Base-by-base conservation (phyloP, 2,329 filamentous ascomycete genomes). In the Alternaria rosae region DNA sequence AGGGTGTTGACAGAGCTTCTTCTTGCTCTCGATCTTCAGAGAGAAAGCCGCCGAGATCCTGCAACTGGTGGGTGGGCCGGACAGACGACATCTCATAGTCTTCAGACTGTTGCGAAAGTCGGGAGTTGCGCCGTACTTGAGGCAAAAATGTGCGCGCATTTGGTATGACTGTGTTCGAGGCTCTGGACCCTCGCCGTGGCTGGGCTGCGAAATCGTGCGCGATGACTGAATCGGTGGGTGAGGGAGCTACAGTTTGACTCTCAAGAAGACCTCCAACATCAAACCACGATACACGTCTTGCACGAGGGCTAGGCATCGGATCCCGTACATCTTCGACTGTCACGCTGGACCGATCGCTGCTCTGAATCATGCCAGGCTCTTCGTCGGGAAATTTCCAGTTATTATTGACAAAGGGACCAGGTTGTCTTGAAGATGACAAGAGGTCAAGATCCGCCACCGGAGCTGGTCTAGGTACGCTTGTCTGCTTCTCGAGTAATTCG, bases 241-340 rank as follows among this genome's bases (percentile, higher is more conserved):
- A 78, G 8, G 73, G 71, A 5, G 68, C 61, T 25, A 66, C 59
- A 23, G 69, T 54, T 38, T 70, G 54, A 17, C 84, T 84, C 6
- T 90, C 88, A 0, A 96, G 81, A 0, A 97, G 81, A 0, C 92
- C 92, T 21, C 93, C 93, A 1, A 93, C 90, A 68, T 97, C 94
- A 70, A 94, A 93, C 77, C 97, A 94, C 0, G 92, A 92, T 5
- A 95, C 87, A 48, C 86, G 83, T 5, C 87, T 85, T 12, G 67
- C 69, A 47, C 67, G 76, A 54, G 77, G 80, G 61, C 76, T 78
- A 47, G 81, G 74, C 45, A 78, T 74, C 23, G 79, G 71, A 43
- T 79, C 74, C 54, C 78, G 75, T 17, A 69, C 64, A 11, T 74
- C 62, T 6, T 65, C 63, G 12, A 62, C 57, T 30, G 69, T 75